These are phyloP conservation scores for Pulicaria dysenterica DNA, from an alignment of 129 eudicot species.

Conservation along the genomic window DNA sequence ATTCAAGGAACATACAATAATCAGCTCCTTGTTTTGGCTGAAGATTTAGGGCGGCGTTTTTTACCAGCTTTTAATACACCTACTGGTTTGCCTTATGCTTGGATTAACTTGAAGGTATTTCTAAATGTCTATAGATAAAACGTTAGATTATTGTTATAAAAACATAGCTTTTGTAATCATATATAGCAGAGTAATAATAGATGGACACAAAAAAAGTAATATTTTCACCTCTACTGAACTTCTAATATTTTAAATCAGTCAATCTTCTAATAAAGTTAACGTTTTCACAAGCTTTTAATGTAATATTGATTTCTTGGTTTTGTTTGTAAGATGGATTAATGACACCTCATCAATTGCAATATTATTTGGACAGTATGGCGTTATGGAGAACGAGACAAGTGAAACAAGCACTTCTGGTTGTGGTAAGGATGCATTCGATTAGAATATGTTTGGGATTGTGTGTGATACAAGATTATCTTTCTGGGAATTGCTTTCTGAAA, in stretches of 20 bases:
- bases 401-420: constrained; percentile 98
- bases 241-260: neutral
- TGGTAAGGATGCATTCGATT: constrained; percentile 52
- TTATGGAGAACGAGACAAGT: constrained; percentile 84
- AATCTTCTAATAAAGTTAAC: constrained; percentile 3
- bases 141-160: too few relatives aligned
- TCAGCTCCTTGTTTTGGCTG: constrained; percentile 81
- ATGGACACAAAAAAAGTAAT: too few relatives aligned
- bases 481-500: too few relatives aligned
- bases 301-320: constrained; percentile 30
- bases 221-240: neutral
- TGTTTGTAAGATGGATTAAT: constrained; percentile 47
- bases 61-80: constrained; percentile 91
- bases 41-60: constrained; percentile 83
- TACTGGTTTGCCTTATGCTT: constrained; percentile 95
- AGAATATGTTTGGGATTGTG: neutral
- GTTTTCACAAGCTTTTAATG: constrained; percentile 10
- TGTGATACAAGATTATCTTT: too few relatives aligned
- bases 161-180: too few relatives aligned
- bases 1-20: constrained; percentile 67
- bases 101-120: constrained; percentile 93
- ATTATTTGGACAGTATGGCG: constrained; percentile 83
- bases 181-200: too few relatives aligned
- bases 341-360: constrained; percentile 47
- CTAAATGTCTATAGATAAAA: neutral